A percentile compares a stretch with the other conserved stretches of the same genome.
phyloP scores from a whole-genome alignment of 108 stramenopile genomes.

The Stephanodiscus triporus region DNA sequence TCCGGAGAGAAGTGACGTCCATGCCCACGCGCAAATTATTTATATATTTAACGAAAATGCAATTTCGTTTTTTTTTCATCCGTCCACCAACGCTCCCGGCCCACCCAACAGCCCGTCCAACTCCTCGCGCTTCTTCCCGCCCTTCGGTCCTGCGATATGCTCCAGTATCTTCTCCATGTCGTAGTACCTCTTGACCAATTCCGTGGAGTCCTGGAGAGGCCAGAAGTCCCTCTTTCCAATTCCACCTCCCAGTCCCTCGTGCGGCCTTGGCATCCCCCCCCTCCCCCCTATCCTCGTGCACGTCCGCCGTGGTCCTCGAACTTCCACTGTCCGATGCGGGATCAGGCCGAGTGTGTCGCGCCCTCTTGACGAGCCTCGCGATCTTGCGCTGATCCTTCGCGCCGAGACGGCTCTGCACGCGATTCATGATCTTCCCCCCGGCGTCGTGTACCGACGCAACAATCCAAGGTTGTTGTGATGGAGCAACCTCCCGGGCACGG shows the following conservation, averaged over 20 bases:
- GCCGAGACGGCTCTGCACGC: conserved; percentile 75
- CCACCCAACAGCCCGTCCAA: conserved; percentile 31
- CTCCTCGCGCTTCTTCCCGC: conserved; percentile 30
- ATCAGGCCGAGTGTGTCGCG: conserved; percentile 77
- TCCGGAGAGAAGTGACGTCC: too few relatives aligned
- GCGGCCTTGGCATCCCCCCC: too few relatives aligned
- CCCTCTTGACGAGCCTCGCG: conserved; percentile 79
- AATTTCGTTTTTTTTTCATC: too few relatives aligned
- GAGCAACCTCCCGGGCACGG: conserved; percentile 59
- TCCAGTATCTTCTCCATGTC: conserved; percentile 37
- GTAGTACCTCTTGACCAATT: conserved; percentile 31
- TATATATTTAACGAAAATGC: too few relatives aligned
- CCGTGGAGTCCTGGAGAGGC: conserved; percentile 31
- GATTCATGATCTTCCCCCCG: conserved; percentile 86
- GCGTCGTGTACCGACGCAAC: conserved; percentile 72
- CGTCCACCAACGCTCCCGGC: conserved; percentile 1
- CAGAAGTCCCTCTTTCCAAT: conserved; percentile 43
- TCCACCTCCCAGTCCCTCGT: conserved; percentile 46
- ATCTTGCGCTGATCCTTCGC: conserved; percentile 87
- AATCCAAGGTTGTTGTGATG: conserved; percentile 85
- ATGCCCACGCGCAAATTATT: too few relatives aligned
- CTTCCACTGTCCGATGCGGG: conserved; percentile 79
- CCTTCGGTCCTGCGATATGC: conserved; percentile 21
- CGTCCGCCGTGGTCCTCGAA: conserved; percentile 81
- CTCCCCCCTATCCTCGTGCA: too few relatives aligned